Base-by-base conservation (phyloP, 441 rosid genomes). In the Syzygium syzygioides region DNA sequence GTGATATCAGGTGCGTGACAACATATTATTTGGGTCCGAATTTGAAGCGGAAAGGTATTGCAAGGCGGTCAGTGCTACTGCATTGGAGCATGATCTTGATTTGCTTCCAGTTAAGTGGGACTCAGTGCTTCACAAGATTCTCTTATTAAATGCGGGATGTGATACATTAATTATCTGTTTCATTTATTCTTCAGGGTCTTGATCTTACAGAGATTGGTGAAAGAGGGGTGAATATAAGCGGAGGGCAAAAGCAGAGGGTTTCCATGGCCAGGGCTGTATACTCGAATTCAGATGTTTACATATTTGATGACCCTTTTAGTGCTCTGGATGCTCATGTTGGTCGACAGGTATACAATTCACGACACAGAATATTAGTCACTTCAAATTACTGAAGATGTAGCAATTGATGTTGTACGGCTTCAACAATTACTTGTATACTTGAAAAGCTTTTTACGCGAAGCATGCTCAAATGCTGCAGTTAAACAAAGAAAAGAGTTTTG, bases 161-260 rank as follows among this genome's bases (percentile, higher is more conserved):
- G 57, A 89, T 91, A 68, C 30, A 2, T 90, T 89, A 7, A 79
- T 62, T 87, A 32, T 89, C 55, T 89, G 66, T 85, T 86, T 86
- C 91, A 86, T 7, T 89, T 93, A 88, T 87, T 91, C 90, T 85
- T 87, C 89, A 98, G 99, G 99, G 99, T 86, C 98, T 96, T 89
- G 98, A 97, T 94, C 95, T 97, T 62, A 96, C 99, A 5, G 99
- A 96, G 96, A 96, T 96, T 93, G 99, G 97, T 84, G 99, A 97
- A 92, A 96, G 99, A 92, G 99, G 99, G 62, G 98, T 96, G 66
- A 97, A 96, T 91, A 97, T 97, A 88, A 97, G 99, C 79, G 99
- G 99, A 89, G 99, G 99, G 90, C 98, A 96, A 92, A 97, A 97
- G 93, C 99, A 97, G 92, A 95, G 99, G 93, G 99, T 97, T 88